Evolutionary conservation across 2,329 filamentous ascomycete genomes (phyloP).

Genomic region (Apiospora sp.): DNA sequence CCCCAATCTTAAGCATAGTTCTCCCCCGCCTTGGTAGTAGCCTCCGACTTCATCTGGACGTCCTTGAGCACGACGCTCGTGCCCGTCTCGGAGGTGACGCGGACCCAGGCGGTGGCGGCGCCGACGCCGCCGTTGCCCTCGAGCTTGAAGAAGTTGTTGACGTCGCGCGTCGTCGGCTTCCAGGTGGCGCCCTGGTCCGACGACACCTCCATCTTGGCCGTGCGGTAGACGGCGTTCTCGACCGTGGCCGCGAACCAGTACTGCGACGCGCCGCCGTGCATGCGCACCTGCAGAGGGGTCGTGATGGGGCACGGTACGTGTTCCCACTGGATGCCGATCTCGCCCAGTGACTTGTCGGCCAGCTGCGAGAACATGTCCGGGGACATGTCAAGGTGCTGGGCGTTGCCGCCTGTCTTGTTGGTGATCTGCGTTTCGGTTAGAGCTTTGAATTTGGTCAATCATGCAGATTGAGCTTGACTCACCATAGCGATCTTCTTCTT

Average conservation of each 20-base stretch:
- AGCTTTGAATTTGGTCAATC: no score
- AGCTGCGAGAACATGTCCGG: conserved; percentile 25
- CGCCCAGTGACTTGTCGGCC: conserved; percentile 22
- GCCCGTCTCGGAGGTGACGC: conserved; percentile 23
- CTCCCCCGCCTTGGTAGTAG: not conserved
- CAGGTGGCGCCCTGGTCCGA: conserved; percentile 9
- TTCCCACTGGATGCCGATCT: conserved; percentile 24
- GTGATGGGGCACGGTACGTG: conserved; percentile 23
- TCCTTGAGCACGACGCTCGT: conserved; percentile 17
- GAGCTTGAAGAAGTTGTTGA: conserved; percentile 25
- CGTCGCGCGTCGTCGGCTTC: conserved; percentile 23
- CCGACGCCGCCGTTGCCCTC: conserved; percentile 20
- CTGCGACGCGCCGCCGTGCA: conserved; percentile 31
- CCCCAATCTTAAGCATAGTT: not conserved
- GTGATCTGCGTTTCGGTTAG: conserved; percentile 12
- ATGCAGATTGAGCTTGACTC: no score
- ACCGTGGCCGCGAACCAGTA: conserved; percentile 34
- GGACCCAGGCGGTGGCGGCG: conserved; percentile 15
- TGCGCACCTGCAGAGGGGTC: conserved; percentile 30
- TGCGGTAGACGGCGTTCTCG: conserved; percentile 33
- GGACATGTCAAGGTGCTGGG: conserved; percentile 23
- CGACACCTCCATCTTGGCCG: conserved; percentile 31
- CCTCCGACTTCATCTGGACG: conserved; percentile 14
- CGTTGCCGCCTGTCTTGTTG: conserved; percentile 24
- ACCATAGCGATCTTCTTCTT: conserved; percentile 26